Evolutionary conservation across 345 rosid genomes (phyloP), one percentile per base, ranked within the genome.

Genomic region (Murraya paniculata): DNA sequence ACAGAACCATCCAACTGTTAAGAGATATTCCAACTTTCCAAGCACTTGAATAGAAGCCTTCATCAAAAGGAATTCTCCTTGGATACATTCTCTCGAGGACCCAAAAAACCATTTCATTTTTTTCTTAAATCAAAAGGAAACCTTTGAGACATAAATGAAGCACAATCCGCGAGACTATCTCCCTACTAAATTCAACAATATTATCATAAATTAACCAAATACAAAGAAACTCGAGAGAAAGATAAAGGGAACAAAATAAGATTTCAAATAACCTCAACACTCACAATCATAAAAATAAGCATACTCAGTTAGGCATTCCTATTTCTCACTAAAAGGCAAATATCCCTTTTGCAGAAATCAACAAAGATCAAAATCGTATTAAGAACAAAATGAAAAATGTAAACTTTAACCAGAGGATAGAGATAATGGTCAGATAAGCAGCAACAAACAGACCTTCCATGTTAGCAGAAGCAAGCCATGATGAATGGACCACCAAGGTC

Each of bases 401-500:
- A 14, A 39, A 58, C 53, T 61, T 73, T 41, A 60, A 78, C 28
- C 56, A 79, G 24, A 77, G 82, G 3, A 84, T 65, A 55, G 62
- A 33, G 18, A 58, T 1, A 53, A 30, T 31, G 53, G 53, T 74
- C 7, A 39, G 28, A 19, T 0, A 22, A 74, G 6, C 10, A 41
- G 66, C 53, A 59, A 30, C 4, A 72, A 69, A 81, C 77, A n/a
- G 45, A 94, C 98, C 98, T 90, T 94, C 98, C 93, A 89, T 84
- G 81, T 94, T 94, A 75, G 94, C 91, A 80, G 76, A 83, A 28
- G 85, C 87, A 82, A 82, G 79, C 87, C 91, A 88, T 38, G 86
- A 78, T 28, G 93, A 85, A 83, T 82, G 83, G 77, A 82, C 25
- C 82, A 85, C 16, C 74, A 85, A 90, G 93, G 90, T 88, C 82